Base-by-base conservation (phyloP, 495 filamentous ascomycete species). In the Hypomontagnella monticulosa region DNA sequence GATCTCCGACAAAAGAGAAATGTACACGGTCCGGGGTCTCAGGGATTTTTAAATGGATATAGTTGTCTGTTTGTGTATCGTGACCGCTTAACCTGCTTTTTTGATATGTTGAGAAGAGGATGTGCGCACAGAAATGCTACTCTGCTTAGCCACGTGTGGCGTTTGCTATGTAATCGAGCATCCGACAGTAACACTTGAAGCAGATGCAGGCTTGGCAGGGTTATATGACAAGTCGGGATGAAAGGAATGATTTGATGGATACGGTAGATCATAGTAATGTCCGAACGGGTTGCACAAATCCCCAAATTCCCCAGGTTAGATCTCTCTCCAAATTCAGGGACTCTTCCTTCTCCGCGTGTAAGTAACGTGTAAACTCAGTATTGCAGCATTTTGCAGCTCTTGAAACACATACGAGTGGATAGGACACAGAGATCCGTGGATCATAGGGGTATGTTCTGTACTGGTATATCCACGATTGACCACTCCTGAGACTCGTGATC, bases 371-470 rank as follows among this genome's bases (percentile, higher is more conserved):
- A 36, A 19, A 4, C 18, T 15, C 43, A n/a, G 34, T 20, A 66
- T 66, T 66, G 61, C 57, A 53, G 43, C 57, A 61, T 61, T 46
- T 66, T 49, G 63, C 57, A 66, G 63, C 30, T 40, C 47, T 52
- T 57, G 57, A 66, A 61, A 66, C 63, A 53, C 23, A 27, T 27
- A 18, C 40, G 15, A 19, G 36, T 50, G 44, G 49, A 5, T 23
- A 10, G 32, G 32, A 11, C 8, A 38, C 36, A 36, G 36, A 43
- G 18, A 20, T 36, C 23, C 48, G 34, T 42, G 33, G 48, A 27
- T 9, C 30, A 11, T 37, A 33, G 30, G 44, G 20, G 23, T 27
- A 27, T 27, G 23, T 27, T 27, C 23, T 27, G 23, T 43, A 55
- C 42, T 54, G 42, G 59, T 36, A 55, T 66, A 55, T 60, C 50